Evolutionary conservation across 768 basidiomycete species (phyloP), one percentile per base, ranked within the genome.

Genomic region (Mycena floridula): DNA sequence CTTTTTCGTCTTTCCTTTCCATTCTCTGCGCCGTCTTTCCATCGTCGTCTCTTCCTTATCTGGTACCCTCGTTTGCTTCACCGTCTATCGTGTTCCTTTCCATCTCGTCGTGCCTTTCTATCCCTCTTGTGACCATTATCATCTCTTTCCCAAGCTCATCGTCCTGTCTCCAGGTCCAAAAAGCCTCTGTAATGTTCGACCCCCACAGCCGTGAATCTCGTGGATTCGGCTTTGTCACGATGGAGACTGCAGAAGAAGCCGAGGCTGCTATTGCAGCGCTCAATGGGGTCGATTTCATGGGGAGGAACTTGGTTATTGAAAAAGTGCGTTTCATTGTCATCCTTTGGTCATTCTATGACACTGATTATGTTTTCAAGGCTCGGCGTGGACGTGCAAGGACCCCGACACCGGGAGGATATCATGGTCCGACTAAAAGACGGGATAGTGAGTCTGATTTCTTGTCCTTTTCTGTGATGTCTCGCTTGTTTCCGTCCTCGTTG

Each of bases 401-500:
- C 11, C 88, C 95, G 3, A 99, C 95, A 5, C 95, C 95, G 3
- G 95, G 95, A 22, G 70, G 86, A 43, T 99, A 99, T 76, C 90
- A 89, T 50, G 94, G 92, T 0, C 90, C 92, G 38, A 90, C 92
- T 36, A 92, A 94, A 68, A 77, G 88, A 28, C 66, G 70, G 47
- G 82, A 85, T 49, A 62, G 84, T 83, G 54, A 47, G 76, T 63
- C 25, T 22, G n/a, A n/a, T n/a, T n/a, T n/a, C n/a, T n/a, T n/a
- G n/a, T n/a, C n/a, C n/a, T n/a, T n/a, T n/a, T n/a, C n/a, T n/a
- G n/a, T n/a, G n/a, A n/a, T n/a, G n/a, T n/a, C n/a, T n/a, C n/a
- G n/a, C n/a, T n/a, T n/a, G n/a, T n/a, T n/a, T n/a, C n/a, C 53
- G 45, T 22, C 49, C 40, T 18, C 27, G 41, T 40, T 26, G 11